These are phyloP conservation scores for Hyaloscypha variabilis DNA, from an alignment of 495 filamentous ascomycete genomes.

Conservation along the genomic window DNA sequence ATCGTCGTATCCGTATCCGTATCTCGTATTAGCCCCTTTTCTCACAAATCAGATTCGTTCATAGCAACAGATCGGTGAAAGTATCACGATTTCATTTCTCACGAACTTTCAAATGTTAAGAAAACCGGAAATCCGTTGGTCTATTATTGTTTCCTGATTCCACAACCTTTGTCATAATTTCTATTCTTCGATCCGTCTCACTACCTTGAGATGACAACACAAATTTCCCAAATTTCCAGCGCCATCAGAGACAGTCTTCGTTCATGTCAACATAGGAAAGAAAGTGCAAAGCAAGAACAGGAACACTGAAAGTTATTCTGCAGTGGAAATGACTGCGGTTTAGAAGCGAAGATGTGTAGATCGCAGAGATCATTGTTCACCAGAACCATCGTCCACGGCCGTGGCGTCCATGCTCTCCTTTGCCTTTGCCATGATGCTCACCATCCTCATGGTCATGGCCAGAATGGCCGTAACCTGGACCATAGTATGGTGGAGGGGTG, in stretches of 20 bases:
- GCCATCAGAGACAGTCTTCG: not conserved
- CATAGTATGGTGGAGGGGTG: not conserved
- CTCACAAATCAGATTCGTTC: not conserved
- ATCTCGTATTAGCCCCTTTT: not conserved
- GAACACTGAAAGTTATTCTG: not conserved
- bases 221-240: not conserved
- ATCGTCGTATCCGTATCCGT: not conserved
- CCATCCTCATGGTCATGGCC: not conserved
- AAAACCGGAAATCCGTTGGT: not conserved
- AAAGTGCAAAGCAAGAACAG: constrained; percentile 3
- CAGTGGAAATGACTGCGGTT: constrained; percentile 6
- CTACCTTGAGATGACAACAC: not conserved
- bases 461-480: not conserved
- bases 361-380: constrained; percentile 4
- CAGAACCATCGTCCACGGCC: constrained; percentile 5
- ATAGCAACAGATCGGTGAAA: not conserved
- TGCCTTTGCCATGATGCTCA: not conserved
- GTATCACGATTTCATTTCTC: not conserved
- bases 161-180: not conserved
- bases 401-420: not conserved
- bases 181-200: not conserved
- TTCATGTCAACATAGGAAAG: constrained; percentile 5
- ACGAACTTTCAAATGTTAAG: not conserved
- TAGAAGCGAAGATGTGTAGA: constrained; percentile 16
- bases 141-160: not conserved